These are phyloP conservation scores for Aspergillus spinulosporus DNA, from an alignment of 2,329 filamentous ascomycete genomes.

Conservation along the genomic window DNA sequence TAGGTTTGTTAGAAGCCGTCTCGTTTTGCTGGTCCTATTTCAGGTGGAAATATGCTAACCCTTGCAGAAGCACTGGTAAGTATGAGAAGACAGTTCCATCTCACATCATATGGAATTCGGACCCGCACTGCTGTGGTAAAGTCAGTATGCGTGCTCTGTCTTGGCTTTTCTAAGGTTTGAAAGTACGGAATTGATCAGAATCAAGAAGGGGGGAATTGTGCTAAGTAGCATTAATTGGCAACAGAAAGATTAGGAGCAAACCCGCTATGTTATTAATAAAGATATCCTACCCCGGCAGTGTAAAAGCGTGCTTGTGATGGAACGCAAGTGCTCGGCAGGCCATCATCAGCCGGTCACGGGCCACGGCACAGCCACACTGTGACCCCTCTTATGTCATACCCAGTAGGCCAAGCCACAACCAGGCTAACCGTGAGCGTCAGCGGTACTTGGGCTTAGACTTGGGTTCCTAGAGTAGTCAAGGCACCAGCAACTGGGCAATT, in stretches of 20 bases:
- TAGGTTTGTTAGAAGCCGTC: constrained; percentile 27
- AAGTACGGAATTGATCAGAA: too few species aligned
- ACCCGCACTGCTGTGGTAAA: too few species aligned
- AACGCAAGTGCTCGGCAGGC: background rate
- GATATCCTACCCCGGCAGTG: background rate
- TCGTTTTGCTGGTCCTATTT: too few species aligned
- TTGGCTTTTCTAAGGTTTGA: too few species aligned
- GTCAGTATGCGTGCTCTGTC: too few species aligned
- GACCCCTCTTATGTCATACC: background rate
- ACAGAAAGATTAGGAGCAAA: too few species aligned
- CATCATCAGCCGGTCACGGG: background rate
- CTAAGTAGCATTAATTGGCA: too few species aligned
- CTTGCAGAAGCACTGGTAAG: too few species aligned
- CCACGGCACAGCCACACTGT: background rate
- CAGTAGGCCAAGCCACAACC: background rate
- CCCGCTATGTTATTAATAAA: background rate
- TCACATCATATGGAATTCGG: too few species aligned
- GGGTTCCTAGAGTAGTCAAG: background rate
- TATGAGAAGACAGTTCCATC: too few species aligned
- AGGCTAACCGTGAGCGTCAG: background rate
- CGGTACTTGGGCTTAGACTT: background rate
- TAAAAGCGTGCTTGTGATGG: background rate
- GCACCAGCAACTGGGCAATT: background rate
- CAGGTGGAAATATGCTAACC: too few species aligned
- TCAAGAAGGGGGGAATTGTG: too few species aligned